Base-by-base conservation (phyloP, 2,329 filamentous ascomycete genomes). In the Tolypocladium ovalisporum region DNA sequence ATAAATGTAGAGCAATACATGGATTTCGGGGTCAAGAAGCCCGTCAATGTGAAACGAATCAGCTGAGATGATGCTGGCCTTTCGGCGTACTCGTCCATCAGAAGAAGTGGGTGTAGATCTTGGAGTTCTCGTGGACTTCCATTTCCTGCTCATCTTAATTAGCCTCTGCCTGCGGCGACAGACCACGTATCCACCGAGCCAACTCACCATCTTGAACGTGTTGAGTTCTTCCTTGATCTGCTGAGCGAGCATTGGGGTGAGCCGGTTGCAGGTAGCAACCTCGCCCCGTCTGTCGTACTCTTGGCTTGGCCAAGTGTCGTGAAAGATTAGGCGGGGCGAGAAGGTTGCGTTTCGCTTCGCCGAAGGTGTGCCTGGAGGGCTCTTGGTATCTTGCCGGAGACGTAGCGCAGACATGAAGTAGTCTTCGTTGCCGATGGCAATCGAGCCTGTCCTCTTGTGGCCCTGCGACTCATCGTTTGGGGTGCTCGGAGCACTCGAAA, bases 81-180 rank as follows among this genome's bases (percentile, higher is more conserved):
- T 36, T 57, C 42, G 63, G 55, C 62, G 58, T 65, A 60, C 62
- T 59, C 63, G 62, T 80, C n/a, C 76, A 75, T 93, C 84, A 99
- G 81, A 99, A 97, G 83, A 99, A 99, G 82, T 99, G 94, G 66
- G 94, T 99, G 80, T 99, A 97, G 69, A 97, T 92, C 79, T 97
- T 99, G 64, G 94, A 97, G 71, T 88, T 90, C 76, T 97, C 94
- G 73, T 99, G 94, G 67, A 99, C 94, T 79, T 97, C 94, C 94
- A 99, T 99, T 78, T 99, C 94, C 94, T 97, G 61, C 42, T 56
- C 17, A 19, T 35, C 13, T 12, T 42, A 22, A 65, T 83, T 72
- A 82, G 77, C 32, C 12, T 35, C 13, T 5, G 10, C 32, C 24
- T 12, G 3, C n/a, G n/a, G 2, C 39, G 10, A 15, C 32, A 22